Percentiles rank a stretch among this genome's conserved stretches.
Evolutionary conservation across 176 grass and related monocot species (phyloP).

Genomic region (Calamus simplicifolius): DNA sequence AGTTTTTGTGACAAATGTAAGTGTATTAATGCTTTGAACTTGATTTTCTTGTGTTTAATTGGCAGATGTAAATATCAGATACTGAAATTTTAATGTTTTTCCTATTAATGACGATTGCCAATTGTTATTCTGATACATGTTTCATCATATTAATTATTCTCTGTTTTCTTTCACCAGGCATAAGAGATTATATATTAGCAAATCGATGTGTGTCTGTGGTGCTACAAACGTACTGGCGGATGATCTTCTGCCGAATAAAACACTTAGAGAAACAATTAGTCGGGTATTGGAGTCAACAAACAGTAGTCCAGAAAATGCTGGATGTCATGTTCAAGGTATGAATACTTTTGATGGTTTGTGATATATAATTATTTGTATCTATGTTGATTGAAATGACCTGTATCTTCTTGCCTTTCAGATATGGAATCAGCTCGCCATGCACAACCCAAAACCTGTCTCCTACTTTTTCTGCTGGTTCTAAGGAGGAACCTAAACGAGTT

Average conservation of each 20-base stretch:
- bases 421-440: slow-evolving; percentile 64
- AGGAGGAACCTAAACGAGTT: slow-evolving; percentile 53
- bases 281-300: slow-evolving; percentile 84
- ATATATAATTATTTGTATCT: slow-evolving; percentile 2
- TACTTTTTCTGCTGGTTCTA: slow-evolving; percentile 75
- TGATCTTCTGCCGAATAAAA: slow-evolving; percentile 92
- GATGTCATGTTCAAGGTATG: slow-evolving; percentile 80
- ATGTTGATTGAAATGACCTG: slow-evolving; percentile 16
- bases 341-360: slow-evolving; percentile 13
- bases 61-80: too few relatives aligned
- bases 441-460: slow-evolving; percentile 63
- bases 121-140: too few relatives aligned
- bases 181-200: slow-evolving; percentile 88
- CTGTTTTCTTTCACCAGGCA: slow-evolving; percentile 48
- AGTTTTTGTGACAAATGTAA: slow-evolving; percentile 99
- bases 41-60: not conserved
- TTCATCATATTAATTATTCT: not conserved
- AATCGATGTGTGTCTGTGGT: slow-evolving; percentile 74
- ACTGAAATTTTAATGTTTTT: too few relatives aligned
- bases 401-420: slow-evolving; percentile 36
- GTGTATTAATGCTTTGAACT: slow-evolving; percentile 8
- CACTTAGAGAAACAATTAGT: slow-evolving; percentile 86
- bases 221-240: slow-evolving; percentile 89
- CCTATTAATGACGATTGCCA: too few relatives aligned
- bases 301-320: slow-evolving; percentile 79